Percentiles rank a stretch among this genome's conserved stretches.
phyloP scores from a whole-genome alignment of 2,329 filamentous ascomycete genomes.

The Neoscytalidium dimidiatum region DNA sequence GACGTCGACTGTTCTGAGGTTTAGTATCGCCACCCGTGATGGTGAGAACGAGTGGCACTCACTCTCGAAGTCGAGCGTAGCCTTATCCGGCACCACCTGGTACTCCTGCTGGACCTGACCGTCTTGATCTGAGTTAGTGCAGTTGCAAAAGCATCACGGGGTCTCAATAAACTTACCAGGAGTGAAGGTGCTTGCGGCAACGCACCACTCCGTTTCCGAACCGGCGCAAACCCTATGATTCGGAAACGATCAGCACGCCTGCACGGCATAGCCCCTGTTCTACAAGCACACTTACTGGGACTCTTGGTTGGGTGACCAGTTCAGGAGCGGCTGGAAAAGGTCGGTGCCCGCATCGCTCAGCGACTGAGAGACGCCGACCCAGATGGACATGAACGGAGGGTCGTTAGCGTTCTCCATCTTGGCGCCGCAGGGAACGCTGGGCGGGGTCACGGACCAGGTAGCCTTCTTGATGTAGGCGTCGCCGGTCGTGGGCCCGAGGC shows the following conservation, averaged over 20 bases:
- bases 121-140: not conserved
- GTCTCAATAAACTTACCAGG: not conserved
- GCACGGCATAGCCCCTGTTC: not conserved
- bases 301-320: conserved; percentile 9
- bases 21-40: not conserved
- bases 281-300: conserved; percentile 6
- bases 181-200: conserved; percentile 11
- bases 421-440: not conserved
- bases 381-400: conserved; percentile 1
- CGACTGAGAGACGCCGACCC: conserved; percentile 15
- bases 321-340: conserved; percentile 15
- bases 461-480: conserved; percentile 18
- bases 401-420: not conserved
- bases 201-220: conserved; percentile 15
- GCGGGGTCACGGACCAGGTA: conserved; percentile 11
- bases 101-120: conserved; percentile 5
- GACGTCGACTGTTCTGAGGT: not conserved
- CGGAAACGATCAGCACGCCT: not conserved
- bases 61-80: not conserved
- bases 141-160: not conserved
- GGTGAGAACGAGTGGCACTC: accelerated
- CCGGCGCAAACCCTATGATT: not conserved
- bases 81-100: not conserved
- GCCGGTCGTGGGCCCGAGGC: conserved; percentile 2
- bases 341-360: not conserved